phyloP scores from a whole-genome alignment of 192 early-diverging fungal species.

The Phycomyces blakesleeanus region DNA sequence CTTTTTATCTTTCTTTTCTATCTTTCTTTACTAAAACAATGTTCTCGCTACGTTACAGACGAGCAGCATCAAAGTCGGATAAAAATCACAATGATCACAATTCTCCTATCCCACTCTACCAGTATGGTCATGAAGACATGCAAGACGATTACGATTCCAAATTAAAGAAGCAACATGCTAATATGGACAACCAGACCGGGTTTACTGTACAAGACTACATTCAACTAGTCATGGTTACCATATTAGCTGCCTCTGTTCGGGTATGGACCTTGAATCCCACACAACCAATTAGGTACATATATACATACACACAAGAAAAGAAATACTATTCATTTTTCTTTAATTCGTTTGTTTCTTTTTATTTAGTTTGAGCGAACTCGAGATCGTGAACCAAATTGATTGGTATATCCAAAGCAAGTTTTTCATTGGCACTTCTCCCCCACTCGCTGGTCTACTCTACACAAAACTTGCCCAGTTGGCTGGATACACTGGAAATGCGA shows the following conservation, averaged over 20 bases:
- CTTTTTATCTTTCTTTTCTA: neutral
- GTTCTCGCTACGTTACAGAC: neutral
- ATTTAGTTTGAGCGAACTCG: constrained; percentile 13
- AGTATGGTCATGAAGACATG: too few species aligned
- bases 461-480: neutral
- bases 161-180: too few species aligned
- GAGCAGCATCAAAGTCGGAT: too few species aligned
- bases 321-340: too few species aligned
- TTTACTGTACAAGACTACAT: too few species aligned
- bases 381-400: constrained; percentile 17
- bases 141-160: too few species aligned
- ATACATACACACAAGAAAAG: too few species aligned
- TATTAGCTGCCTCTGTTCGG: neutral
- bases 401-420: constrained; percentile 29
- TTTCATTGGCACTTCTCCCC: constrained; percentile 25
- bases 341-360: too few species aligned
- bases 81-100: too few species aligned
- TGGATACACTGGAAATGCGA: constrained; percentile 27
- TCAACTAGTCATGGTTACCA: too few species aligned
- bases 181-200: too few species aligned
- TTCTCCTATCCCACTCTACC: too few species aligned
- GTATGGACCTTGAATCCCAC: neutral
- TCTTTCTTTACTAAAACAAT: neutral
- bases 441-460: constrained; percentile 21
- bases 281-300: neutral